These are phyloP conservation scores for Magnolia sinica DNA, from an alignment of 164 flowering plant genomes.

Conservation along the genomic window DNA sequence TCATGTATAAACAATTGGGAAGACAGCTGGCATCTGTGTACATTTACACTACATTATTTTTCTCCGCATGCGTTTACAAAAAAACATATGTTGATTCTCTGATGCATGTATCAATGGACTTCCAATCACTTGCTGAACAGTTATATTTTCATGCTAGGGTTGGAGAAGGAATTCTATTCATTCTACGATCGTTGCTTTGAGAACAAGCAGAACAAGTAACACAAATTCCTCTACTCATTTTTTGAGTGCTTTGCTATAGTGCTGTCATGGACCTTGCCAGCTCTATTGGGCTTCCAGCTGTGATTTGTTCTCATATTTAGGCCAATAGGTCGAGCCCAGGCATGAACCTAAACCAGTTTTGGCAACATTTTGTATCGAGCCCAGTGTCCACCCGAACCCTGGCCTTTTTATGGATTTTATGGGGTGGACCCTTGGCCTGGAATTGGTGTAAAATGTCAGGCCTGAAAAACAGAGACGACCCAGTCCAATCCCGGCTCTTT, in stretches of 20 bases:
- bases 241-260: neutral
- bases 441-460: neutral
- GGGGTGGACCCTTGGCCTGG: neutral
- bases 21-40: neutral
- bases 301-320: neutral
- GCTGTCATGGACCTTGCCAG: neutral
- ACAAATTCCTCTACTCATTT: neutral
- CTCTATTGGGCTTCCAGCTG: neutral
- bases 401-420: neutral
- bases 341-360: neutral
- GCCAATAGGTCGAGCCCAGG: neutral
- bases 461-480: neutral
- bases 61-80: neutral
- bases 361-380: neutral
- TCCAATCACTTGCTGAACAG: constrained; percentile 5
- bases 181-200: constrained; percentile 85
- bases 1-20: neutral
- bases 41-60: neutral
- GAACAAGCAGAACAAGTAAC: constrained; percentile 83
- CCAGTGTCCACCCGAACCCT: neutral
- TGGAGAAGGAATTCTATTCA: constrained; percentile 85
- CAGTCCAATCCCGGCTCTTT: neutral
- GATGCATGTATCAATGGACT: neutral
- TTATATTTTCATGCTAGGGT: constrained; percentile 46
- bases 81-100: neutral